Base-by-base conservation (phyloP, 176 grass and related monocot species). In the Oryza glumipatula region DNA sequence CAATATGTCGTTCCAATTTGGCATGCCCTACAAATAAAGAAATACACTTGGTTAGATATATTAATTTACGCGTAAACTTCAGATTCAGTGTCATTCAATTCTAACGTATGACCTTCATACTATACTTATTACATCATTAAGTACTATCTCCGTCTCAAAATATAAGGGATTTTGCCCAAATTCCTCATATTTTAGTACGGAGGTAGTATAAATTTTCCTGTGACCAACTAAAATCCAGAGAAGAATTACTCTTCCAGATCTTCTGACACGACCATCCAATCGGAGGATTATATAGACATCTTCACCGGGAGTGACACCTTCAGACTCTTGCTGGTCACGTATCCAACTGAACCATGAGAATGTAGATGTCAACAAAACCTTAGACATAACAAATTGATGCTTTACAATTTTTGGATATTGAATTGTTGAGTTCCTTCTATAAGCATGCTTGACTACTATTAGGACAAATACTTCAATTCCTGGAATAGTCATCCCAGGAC, bases 221-320 rank as follows among this genome's bases (percentile, higher is more conserved):
- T 24, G 73, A 52, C 15, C 24, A 80, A 80, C 67, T 66, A 41
- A 79, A 64, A 21, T 16, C 19, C 16, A 82, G 1, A 60, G 15
- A 21, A 66, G 47, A 68, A 86, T 85, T 95, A 96, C 93, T 90
- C 82, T 94, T 84, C 93, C 90, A 54, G 93, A 99, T 94, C 90
- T 99, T 92, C 96, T 85, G 65, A 96, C 88, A 84, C 89, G 96
- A 5, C 91, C 93, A 91, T 96, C 91, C 30, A 99, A 78, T 84
- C 93, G 91, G 51, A 99, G 85, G 60, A 96, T 94, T 72, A 96
- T 91, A 71, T 89, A 99, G 36, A 99, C 89, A 79, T 94, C 93
- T 76, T 96, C 91, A 81, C 90, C 90, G 17, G 93, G 89, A 79
- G 77, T 83, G 76, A 99, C 93, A 78, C 81, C 90, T 91, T 99